Base-by-base conservation (phyloP, 345 rosid genomes). In the Gossypium turneri region DNA sequence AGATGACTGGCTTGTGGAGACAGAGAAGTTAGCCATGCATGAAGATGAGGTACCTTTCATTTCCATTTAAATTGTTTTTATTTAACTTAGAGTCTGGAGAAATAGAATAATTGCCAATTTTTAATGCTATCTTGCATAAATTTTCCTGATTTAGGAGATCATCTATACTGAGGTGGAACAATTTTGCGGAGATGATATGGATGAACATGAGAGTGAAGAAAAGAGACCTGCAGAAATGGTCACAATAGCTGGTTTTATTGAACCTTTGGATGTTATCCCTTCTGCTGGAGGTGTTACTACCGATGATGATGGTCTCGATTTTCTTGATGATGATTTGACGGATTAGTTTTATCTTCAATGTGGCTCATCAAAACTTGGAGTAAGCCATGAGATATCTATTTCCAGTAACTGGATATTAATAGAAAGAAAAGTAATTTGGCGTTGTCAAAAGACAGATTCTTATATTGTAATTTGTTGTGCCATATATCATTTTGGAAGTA, bases 1-100 rank as follows among this genome's bases (percentile, higher is more conserved):
- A 62, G 86, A 84, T 7, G 93, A 88, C 76, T 94, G 96, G 97
- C 79, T 94, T 45, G 82, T 82, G 73, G 84, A 78, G 67, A 74
- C 81, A 29, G 90, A 86, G 51, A 88, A 80, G 76, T 83, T 50
- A 72, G 34, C 79, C 51, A 51, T 78, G 73, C 82, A 64, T 73
- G 86, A 88, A 73, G 90, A 91, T 34, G 94, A 91, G 97, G 98
- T 93, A 83, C 69, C 52, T 67, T 66, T 67, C 25, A 53, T 62
- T 10, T 17, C 45, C 58, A 22, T 62, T 66, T 48, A 67, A 67
- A 48, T 67, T 67, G 43, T 15, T 24, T 15, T 9, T 3, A 3
- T 48, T 34, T 15, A 22, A 47, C 72, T 22, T 44, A 45, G 13
- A 16, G 53, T 27, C 7, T 52, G 9, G 20, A 16, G 41, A 34